Evolutionary conservation across 768 basidiomycete species (phyloP), one percentile per base, ranked within the genome.

Genomic region (Holtermanniella nyarrowii): DNA sequence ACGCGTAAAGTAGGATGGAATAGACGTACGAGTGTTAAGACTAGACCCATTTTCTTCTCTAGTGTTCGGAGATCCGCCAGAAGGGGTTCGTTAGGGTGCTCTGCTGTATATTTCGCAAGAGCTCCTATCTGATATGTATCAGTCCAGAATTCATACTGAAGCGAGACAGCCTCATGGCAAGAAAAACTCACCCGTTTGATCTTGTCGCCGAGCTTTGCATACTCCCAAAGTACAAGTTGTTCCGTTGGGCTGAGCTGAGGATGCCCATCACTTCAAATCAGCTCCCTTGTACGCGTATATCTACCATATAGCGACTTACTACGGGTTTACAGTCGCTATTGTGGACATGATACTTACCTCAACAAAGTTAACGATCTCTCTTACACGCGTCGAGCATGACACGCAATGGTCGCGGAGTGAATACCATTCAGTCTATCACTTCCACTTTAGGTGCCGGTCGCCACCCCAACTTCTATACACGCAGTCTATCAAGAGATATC

Each of bases 31-130:
- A 99, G 73, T 0, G 91, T 97, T 69, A 96, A 73, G 0, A 96
- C 90, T 49, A 99, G 77, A 5, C 86, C 88, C 85, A 99, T 89
- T 72, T 95, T 93, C 70, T 85, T 81, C 66, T 97, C 93, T 43
- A 99, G 75, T 4, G 80, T 76, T 31, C 90, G 77, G 24, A 99
- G 73, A 47, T 84, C 82, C 46, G 78, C 76, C 25, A 96, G 74
- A 64, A 96, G 77, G 47, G 76, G 75, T 55, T 85, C 79, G 66
- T 95, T 87, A 1, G 89, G 89, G 45, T 80, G 77, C 53, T 84
- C 80, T 48, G 81, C 78, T 54, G 93, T 76, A 37, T 74, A 72
- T 57, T 80, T 82, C n/a, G 87, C 83, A 3, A 71, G 57, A 16
- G 52, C 54, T 22, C 64, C 59, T 39, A 67, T 65, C 68, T 69